These are phyloP conservation scores for Cinnamomum chago DNA, from an alignment of 164 flowering plant genomes.

Conservation along the genomic window DNA sequence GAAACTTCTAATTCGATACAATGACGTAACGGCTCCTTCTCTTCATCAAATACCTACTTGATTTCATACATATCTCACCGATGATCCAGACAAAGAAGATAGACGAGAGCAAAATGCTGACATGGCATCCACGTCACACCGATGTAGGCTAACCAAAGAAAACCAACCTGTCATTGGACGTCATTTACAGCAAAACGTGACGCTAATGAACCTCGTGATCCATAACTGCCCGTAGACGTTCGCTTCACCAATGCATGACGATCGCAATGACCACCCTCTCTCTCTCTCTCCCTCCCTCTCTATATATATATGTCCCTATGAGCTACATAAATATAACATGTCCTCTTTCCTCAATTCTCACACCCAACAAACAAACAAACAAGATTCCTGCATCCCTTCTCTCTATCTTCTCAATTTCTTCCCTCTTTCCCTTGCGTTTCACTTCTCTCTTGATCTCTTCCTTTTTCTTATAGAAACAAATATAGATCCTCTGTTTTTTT, in stretches of 20 bases:
- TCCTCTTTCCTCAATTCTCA: not conserved
- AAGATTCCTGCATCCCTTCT: not conserved
- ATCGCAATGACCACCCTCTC: not conserved
- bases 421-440: not conserved
- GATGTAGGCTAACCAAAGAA: not conserved
- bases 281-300: not conserved
- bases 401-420: not conserved
- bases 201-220: not conserved
- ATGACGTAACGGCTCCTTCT: not conserved
- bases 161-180: not conserved
- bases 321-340: no score
- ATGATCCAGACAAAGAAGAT: not conserved
- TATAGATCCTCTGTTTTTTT: conserved; percentile 3
- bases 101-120: no score
- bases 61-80: not conserved
- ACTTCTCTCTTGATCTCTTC: conserved; percentile 1
- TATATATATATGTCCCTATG: no score
- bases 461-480: not conserved
- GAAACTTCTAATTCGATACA: no score
- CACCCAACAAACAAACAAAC: not conserved
- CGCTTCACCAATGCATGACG: not conserved
- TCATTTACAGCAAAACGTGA: conserved; percentile 4
- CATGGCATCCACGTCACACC: no score
- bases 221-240: conserved; percentile 7
- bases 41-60: not conserved